A percentile compares a stretch with the other conserved stretches of the same genome.
These are phyloP conservation scores for Pichia occidentalis DNA, from an alignment of 805 yeast species.

Conservation along the genomic window DNA sequence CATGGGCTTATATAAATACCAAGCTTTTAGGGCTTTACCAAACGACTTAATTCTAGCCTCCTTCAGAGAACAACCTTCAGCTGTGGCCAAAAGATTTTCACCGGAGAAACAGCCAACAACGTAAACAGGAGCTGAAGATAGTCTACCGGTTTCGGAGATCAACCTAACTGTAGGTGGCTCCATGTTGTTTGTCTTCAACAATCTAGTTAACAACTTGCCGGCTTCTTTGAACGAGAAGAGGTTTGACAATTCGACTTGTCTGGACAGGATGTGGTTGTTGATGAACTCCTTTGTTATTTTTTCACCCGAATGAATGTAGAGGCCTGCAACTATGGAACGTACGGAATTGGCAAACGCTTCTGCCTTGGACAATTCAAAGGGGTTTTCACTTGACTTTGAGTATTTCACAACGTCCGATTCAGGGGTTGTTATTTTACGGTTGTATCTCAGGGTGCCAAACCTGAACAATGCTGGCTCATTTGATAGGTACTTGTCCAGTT, in stretches of 20 bases:
- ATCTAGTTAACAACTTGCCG: constrained; percentile 69
- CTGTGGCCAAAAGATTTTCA: constrained; percentile 79
- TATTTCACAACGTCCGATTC: constrained; percentile 40
- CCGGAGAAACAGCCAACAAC: constrained; percentile 92
- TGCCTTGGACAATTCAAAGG: constrained; percentile 21
- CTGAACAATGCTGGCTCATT: constrained; percentile 62
- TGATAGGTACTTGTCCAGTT: constrained; percentile 58
- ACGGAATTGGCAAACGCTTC: constrained; percentile 62
- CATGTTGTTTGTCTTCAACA: constrained; percentile 71
- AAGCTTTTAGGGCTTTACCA: constrained; percentile 82
- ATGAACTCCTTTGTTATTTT: constrained; percentile 63
- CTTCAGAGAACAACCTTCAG: constrained; percentile 80
- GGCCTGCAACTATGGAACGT: constrained; percentile 76
- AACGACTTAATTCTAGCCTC: constrained; percentile 93
- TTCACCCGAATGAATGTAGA: constrained; percentile 68
- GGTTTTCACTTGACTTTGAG: constrained; percentile 27
- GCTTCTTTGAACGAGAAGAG: constrained; percentile 83
- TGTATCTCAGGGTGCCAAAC: constrained; percentile 62
- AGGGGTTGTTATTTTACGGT: constrained; percentile 40
- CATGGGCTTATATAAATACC: constrained; percentile 86
- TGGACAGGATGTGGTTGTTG: constrained; percentile 67
- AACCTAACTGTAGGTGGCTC: constrained; percentile 73
- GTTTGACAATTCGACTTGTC: constrained; percentile 66
- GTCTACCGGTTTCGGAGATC: constrained; percentile 90
- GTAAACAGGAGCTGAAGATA: constrained; percentile 73